Conservation (phyloP, 805 yeast genomes). For the Yarrowia porcina region DNA sequence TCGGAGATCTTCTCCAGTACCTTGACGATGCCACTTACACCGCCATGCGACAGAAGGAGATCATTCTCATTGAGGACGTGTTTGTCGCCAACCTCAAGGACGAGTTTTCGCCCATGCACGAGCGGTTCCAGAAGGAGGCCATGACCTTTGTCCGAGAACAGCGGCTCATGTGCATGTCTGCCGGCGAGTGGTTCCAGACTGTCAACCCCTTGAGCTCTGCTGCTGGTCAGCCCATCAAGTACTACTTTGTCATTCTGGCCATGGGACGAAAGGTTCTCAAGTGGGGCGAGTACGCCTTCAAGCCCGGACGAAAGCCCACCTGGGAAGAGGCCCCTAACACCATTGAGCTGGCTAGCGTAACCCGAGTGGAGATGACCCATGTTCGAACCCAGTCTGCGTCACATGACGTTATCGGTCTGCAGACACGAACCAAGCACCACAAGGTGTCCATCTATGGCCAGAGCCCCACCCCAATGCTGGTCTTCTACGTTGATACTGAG, state of each 20-base stretch:
- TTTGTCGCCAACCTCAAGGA: constrained; percentile 13
- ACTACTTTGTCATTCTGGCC: constrained; percentile 56
- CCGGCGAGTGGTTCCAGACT: constrained; percentile 77
- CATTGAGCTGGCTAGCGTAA: constrained; percentile 37
- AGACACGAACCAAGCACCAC: constrained; percentile 56
- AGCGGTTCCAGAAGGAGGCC: constrained; percentile 53
- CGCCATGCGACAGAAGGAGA: constrained; percentile 54
- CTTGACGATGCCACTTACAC: constrained; percentile 47
- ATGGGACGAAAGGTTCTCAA: constrained; percentile 62
- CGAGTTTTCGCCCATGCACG: constrained; percentile 43
- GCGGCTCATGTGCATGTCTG: constrained; percentile 64
- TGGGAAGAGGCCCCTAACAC: constrained; percentile 41
- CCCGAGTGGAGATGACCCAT: constrained; percentile 48
- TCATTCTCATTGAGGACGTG: constrained; percentile 37
- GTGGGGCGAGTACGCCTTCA: constrained; percentile 56
- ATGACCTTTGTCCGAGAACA: constrained; percentile 71
- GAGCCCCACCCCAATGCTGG: constrained; percentile 41
- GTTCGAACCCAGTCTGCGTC: constrained; percentile 31
- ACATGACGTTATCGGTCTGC: constrained; percentile 51
- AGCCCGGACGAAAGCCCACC: constrained; percentile 49
- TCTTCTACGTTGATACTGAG: constrained; percentile 67
- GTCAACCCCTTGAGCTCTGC: constrained; percentile 5
- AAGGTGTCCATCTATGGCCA: constrained; percentile 52
- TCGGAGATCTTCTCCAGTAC: constrained; percentile 48
- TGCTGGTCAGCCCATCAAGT: constrained; percentile 10